These are phyloP conservation scores for Tricholoma hemisulphureum DNA, from an alignment of 768 basidiomycete genomes.

Conservation along the genomic window DNA sequence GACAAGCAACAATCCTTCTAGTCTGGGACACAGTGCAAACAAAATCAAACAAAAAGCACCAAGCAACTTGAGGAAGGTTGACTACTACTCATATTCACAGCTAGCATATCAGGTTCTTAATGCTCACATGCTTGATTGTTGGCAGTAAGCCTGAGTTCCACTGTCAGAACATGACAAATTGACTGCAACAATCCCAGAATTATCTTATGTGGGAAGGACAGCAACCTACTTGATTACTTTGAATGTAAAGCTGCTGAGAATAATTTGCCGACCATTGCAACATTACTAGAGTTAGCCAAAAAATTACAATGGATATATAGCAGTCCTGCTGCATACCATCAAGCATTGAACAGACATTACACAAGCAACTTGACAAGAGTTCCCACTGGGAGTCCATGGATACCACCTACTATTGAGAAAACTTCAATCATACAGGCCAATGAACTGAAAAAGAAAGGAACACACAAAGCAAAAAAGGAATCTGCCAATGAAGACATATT, in stretches of 20 bases:
- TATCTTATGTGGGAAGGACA: not conserved
- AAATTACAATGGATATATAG: not conserved
- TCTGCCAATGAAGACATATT: not conserved
- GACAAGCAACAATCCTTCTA: conserved; percentile 24
- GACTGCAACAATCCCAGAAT: not conserved
- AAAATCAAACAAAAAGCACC: conserved; percentile 28
- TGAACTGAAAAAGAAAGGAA: not conserved
- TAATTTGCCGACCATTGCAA: not conserved
- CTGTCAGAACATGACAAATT: not conserved
- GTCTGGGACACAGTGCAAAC: conserved; percentile 28
- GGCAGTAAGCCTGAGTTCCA: conserved; percentile 19
- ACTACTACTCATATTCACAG: conserved; percentile 26
- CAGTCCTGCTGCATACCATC: not conserved
- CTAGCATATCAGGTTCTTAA: conserved; percentile 26
- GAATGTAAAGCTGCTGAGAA: not conserved
- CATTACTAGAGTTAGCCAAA: not conserved
- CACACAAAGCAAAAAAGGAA: no score
- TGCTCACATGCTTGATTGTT: conserved; percentile 33
- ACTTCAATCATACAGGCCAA: not conserved
- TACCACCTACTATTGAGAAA: not conserved
- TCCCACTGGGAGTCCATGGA: not conserved
- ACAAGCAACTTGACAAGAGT: not conserved
- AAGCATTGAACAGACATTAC: not conserved
- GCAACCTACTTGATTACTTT: not conserved
- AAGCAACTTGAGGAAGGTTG: conserved; percentile 32